Evolutionary conservation across 768 basidiomycete species (phyloP), one percentile per base, ranked within the genome.

Genomic region (Hebeloma cylindrosporum): DNA sequence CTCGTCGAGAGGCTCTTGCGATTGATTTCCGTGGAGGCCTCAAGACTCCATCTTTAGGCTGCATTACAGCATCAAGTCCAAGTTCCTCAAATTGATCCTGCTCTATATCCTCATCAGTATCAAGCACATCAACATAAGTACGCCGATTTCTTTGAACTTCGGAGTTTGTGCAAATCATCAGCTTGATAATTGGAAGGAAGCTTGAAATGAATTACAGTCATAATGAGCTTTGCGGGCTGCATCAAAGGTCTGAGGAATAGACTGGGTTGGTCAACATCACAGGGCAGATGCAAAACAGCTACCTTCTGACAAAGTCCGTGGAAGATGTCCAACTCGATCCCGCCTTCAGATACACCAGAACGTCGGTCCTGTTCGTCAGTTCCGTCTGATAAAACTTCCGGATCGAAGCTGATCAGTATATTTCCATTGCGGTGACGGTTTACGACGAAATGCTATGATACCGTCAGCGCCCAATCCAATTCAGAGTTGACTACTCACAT

Each of bases 191-290:
- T n/a, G n/a, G n/a, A n/a, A n/a, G n/a, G n/a, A n/a, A n/a, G n/a
- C n/a, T n/a, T n/a, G 13, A 26, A 40, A 3, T 14, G 21, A 40
- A 13, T 40, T n/a, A 40, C 39, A 14, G 13, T 5, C 39, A 18
- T 40, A 40, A 28, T 40, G 39, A 29, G 39, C 23, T 40, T 14
- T 13, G 10, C 39, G 17, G n/a, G 39, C 23, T 22, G 39, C 39
- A n/a, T 40, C 25, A 17, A 40, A 40, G 14, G 39, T 40, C 39
- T 40, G 16, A 13, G 14, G n/a, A 28, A 40, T 5, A 26, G 8
- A 23, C n/a, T 14, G 29, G 20, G 3, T 28, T 40, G 5, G 8
- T 29, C 17, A 1, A 27, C n/a, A 28, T 2, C n/a, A 21, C 16
- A 6, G 6, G 3, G n/a, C n/a, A n/a, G n/a, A n/a, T 14, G 39